These are phyloP conservation scores for Setomelanomma holmii DNA, from an alignment of 2,329 filamentous ascomycete genomes.

Conservation along the genomic window DNA sequence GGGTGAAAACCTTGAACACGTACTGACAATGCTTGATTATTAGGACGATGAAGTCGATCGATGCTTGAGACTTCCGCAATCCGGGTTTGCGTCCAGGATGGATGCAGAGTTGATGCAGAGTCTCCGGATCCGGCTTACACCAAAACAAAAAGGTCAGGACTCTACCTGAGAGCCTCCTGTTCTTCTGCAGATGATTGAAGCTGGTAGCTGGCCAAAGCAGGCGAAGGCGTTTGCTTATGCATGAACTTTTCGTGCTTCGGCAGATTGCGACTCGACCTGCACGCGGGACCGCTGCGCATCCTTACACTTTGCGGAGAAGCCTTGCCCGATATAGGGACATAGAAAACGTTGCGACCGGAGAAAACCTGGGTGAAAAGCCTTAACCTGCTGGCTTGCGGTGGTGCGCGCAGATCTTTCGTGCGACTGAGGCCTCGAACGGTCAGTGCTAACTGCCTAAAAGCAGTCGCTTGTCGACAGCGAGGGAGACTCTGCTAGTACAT, in stretches of 20 bases:
- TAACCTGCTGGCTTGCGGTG: constrained; percentile 5
- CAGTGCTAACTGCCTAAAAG: constrained; percentile 11
- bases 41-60: constrained; percentile 5
- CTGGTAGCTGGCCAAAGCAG: constrained; percentile 3
- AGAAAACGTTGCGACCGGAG: constrained; percentile 3
- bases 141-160: too few species aligned
- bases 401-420: constrained; percentile 1
- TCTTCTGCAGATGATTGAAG: too few species aligned
- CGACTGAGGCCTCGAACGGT: constrained; percentile 3
- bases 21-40: constrained; percentile 12
- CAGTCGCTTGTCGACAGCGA: not conserved
- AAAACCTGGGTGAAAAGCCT: constrained; percentile 18
- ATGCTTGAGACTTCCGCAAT: constrained; percentile 1
- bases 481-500: not conserved
- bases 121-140: too few species aligned
- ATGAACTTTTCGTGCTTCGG: constrained; percentile 7
- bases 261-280: constrained; percentile 3
- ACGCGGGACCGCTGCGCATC: constrained; percentile 6
- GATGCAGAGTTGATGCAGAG: too few species aligned
- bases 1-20: constrained; percentile 7
- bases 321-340: constrained; percentile 5
- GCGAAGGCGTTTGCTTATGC: constrained; percentile 5
- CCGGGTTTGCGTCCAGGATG: not conserved
- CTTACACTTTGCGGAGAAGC: constrained; percentile 26
- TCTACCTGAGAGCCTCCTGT: too few species aligned